Evolutionary conservation across 371 early-diverging fungal species (phyloP).

Genomic region (Polyrhizophydium stewartii): DNA sequence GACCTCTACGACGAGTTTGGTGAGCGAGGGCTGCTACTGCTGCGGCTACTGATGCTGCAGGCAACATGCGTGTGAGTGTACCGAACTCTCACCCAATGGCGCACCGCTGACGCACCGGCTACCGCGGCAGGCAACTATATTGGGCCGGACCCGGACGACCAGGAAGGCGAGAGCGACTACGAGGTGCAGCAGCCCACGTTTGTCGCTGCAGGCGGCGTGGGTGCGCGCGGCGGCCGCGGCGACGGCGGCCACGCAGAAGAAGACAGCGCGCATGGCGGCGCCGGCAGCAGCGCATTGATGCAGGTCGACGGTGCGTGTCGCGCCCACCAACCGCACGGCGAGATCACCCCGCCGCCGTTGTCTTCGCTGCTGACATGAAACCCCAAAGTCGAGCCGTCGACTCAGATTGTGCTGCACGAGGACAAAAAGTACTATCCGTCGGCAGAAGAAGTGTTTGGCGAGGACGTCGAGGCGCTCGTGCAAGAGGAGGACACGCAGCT

Average conservation of each 20-base stretch:
- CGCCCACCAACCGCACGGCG: background rate
- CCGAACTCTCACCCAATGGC: no score
- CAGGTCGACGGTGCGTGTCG: constrained; percentile 25
- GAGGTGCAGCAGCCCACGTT: background rate
- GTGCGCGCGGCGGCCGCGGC: constrained; percentile 22
- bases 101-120: no score
- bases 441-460: constrained; percentile 96
- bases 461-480: constrained; percentile 91
- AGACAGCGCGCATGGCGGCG: constrained; percentile 5
- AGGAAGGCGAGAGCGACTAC: constrained; percentile 59
- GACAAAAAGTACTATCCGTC: constrained; percentile 97
- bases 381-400: constrained; percentile 58
- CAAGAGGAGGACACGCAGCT: constrained; percentile 98
- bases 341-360: constrained; percentile 20
- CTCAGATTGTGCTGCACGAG: constrained; percentile 90
- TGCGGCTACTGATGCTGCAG: no score
- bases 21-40: background rate
- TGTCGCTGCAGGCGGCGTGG: background rate
- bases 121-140: constrained; percentile 85
- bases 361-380: constrained; percentile 25
- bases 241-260: constrained; percentile 6
- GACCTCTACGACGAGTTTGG: constrained; percentile 88
- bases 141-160: constrained; percentile 83
- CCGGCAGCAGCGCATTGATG: constrained; percentile 19
- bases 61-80: no score